Conservation (phyloP, 2,329 filamentous ascomycete species). For the Fusarium sp. region DNA sequence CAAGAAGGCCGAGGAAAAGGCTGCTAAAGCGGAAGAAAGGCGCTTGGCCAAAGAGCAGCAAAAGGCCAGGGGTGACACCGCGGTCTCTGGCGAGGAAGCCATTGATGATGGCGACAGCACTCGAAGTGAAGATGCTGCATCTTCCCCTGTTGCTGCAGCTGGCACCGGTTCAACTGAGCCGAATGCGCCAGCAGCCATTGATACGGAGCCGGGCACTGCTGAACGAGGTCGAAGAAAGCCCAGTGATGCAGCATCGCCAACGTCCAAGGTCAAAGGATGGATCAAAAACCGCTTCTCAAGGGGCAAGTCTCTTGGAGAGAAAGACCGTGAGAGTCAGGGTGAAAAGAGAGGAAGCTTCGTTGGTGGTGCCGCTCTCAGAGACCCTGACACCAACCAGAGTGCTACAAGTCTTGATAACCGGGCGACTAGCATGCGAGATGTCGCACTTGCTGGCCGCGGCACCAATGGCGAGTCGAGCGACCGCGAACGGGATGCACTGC, state of each 20-base stretch:
- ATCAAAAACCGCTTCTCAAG: constrained; percentile 64
- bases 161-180: constrained; percentile 2
- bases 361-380: constrained; percentile 61
- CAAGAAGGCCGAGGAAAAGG: constrained; percentile 49
- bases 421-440: constrained; percentile 58
- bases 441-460: constrained; percentile 57
- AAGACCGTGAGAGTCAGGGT: constrained; percentile 53
- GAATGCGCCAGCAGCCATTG: constrained; percentile 6
- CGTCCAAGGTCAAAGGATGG: constrained; percentile 63
- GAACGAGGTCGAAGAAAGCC: constrained; percentile 34
- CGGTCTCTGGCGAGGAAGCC: constrained; percentile 22
- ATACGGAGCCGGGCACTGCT: constrained; percentile 30
- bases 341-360: constrained; percentile 58
- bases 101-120: constrained; percentile 24
- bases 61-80: constrained; percentile 50
- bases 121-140: constrained; percentile 19
- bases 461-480: constrained; percentile 39
- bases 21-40: constrained; percentile 65
- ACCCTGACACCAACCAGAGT: constrained; percentile 57
- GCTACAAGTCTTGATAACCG: constrained; percentile 56
- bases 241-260: constrained; percentile 47
- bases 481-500: constrained; percentile 17
- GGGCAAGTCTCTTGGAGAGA: constrained; percentile 55
- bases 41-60: constrained; percentile 63
- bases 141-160: not conserved